Evolutionary conservation across 164 flowering plant species (phyloP).

Genomic region (Euptelea pleiosperma): DNA sequence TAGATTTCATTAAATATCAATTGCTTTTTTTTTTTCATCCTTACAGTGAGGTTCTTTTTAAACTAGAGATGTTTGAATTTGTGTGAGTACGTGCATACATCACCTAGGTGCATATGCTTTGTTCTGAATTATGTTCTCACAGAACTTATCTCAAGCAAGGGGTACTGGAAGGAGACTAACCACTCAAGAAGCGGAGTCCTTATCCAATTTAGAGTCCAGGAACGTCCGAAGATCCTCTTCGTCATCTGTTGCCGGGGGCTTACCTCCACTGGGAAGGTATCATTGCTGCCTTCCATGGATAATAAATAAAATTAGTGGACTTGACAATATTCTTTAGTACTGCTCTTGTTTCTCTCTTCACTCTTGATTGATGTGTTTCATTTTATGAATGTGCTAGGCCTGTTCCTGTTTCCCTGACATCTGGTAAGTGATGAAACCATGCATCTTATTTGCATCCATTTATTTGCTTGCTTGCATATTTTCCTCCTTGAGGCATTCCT

Average conservation of each 20-base stretch:
- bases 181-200: constrained; percentile 52
- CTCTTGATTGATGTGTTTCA: constrained; percentile 16
- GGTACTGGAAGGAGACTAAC: constrained; percentile 55
- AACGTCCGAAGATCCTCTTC: constrained; percentile 67
- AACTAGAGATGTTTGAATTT: no score
- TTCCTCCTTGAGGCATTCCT: constrained; percentile 7
- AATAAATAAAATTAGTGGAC: no score
- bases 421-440: constrained; percentile 63
- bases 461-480: constrained; percentile 6
- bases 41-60: no score
- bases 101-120: background rate
- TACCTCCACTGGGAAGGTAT: constrained; percentile 95
- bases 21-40: no score
- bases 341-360: background rate
- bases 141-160: constrained; percentile 75
- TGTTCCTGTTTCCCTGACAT: constrained; percentile 56
- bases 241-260: constrained; percentile 82
- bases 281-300: background rate
- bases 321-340: background rate
- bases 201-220: constrained; percentile 55
- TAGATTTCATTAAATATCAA: no score
- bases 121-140: constrained; percentile 21
- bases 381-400: constrained; percentile 48
- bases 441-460: background rate
- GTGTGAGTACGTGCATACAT: no score